A percentile compares a stretch with the other conserved stretches of the same genome.
Conservation (phyloP, 1,139 yeast genomes). For the Magnusiomyces magnusii region DNA sequence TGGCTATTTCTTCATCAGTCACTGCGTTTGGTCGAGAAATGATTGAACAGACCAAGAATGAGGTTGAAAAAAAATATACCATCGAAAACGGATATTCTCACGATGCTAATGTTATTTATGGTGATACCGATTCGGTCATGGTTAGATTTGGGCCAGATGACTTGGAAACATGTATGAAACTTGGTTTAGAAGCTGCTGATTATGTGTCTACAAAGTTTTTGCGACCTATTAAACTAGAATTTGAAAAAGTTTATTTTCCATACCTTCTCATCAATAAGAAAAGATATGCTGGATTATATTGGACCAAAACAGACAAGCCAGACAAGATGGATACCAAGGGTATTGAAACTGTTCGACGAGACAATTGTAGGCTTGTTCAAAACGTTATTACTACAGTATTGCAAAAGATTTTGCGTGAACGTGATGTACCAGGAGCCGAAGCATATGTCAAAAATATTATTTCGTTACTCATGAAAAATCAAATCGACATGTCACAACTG, state of each 20-base stretch:
- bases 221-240: conserved; percentile 87
- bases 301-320: conserved; percentile 85
- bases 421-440: conserved; percentile 87
- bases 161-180: conserved; percentile 72
- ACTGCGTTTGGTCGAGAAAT: conserved; percentile 95
- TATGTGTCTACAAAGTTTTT: conserved; percentile 71
- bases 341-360: conserved; percentile 96
- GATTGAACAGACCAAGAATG: conserved; percentile 87
- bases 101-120: conserved; percentile 90
- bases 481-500: conserved; percentile 86
- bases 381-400: conserved; percentile 89
- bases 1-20: conserved; percentile 91
- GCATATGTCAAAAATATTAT: conserved; percentile 78
- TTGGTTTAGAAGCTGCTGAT: conserved; percentile 93
- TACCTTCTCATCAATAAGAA: conserved; percentile 90
- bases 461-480: conserved; percentile 82
- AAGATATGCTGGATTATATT: conserved; percentile 92
- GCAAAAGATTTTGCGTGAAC: conserved; percentile 74
- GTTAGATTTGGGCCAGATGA: conserved; percentile 91
- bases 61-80: conserved; percentile 72
- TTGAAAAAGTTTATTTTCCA: conserved; percentile 95
- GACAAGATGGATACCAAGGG: conserved; percentile 99
- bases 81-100: conserved; percentile 71
- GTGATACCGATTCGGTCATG: conserved; percentile 99
- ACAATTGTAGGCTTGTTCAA: conserved; percentile 90